Evolutionary conservation across 306 rosid genomes (phyloP).

Genomic region (Acacia confusa): DNA sequence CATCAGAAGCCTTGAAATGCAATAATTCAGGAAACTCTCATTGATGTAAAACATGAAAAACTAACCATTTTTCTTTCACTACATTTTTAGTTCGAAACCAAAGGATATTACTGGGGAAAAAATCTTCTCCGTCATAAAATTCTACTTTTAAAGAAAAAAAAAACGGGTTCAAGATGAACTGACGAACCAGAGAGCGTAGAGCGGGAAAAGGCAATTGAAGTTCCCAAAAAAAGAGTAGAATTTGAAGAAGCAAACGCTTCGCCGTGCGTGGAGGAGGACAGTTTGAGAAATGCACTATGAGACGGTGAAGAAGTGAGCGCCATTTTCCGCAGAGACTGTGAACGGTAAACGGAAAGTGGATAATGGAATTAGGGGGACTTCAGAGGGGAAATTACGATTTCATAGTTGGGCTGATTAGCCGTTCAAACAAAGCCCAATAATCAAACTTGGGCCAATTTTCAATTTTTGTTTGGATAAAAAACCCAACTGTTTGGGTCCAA

Average conservation of each 20-base stretch:
- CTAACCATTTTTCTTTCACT: neutral
- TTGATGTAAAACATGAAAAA: neutral
- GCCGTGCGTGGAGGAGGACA: constrained; percentile 42
- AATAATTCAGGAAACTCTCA: neutral
- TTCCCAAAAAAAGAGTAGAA: constrained; percentile 34
- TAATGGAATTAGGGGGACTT: constrained; percentile 12
- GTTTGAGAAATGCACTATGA: constrained; percentile 39
- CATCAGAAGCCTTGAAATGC: neutral
- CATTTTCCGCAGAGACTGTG: constrained; percentile 32
- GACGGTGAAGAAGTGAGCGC: constrained; percentile 44
- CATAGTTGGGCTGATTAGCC: neutral
- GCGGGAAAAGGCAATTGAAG: constrained; percentile 39
- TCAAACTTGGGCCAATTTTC: neutral
- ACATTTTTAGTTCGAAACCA: neutral
- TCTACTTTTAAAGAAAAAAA: no score
- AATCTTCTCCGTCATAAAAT: neutral
- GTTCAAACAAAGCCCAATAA: neutral
- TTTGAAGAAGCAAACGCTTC: constrained; percentile 32
- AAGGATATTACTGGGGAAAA: neutral
- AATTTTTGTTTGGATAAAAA: no score
- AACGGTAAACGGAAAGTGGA: constrained; percentile 12
- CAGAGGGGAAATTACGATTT: neutral
- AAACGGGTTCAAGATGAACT: neutral
- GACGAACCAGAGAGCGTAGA: constrained; percentile 39
- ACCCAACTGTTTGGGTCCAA: no score